Base-by-base conservation (phyloP, 495 filamentous ascomycete genomes). In the Penicillium longicatenatum region DNA sequence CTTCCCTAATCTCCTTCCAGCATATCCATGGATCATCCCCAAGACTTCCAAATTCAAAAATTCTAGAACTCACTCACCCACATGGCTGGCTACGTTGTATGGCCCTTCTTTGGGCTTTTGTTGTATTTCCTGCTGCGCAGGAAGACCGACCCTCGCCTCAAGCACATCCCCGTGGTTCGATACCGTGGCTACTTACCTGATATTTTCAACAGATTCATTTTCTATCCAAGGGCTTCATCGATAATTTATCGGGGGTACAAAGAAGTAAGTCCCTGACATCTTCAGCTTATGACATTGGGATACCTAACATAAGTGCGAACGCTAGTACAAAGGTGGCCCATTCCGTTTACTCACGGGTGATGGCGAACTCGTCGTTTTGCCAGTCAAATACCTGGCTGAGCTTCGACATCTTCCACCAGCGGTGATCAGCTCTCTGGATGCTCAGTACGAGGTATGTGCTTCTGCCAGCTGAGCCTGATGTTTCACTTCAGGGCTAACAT, bases 261-360 rank as follows among this genome's bases (percentile, higher is more conserved):
- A 12, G 65, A 68, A 56, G 71, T 72, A 51, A 19, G 24, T 20
- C 11, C 39, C 26, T 14, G 48, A 39, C 8, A 16, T 6, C 31
- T 50, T 44, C 5, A 19, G 31, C 17, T 26, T 0, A 10, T 35
- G 6, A 12, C 35, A 3, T 35, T 4, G 35, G 16, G 4, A 37
- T 20, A 17, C 41, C 3, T 24, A 41, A 8, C 50, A 20, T 30
- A 60, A 41, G 59, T 19, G 31, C 10, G 22, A 0, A 26, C 0
- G 52, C 19, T 29, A 75, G 70, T 73, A 69, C 54, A 68, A 63
- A 47, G 55, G 67, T 26, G 53, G 29, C 8, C 63, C 70, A 3
- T 75, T 70, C 42, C 64, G 69, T 5, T 54, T 75, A 22, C 61
- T 71, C n/a, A 72, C 69, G 6, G 54, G 62, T 8, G 71, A 75